Percentiles rank a stretch among this genome's conserved stretches.
phyloP scores from a whole-genome alignment of 2,329 filamentous ascomycete species.

The Gaeumannomyces tritici region DNA sequence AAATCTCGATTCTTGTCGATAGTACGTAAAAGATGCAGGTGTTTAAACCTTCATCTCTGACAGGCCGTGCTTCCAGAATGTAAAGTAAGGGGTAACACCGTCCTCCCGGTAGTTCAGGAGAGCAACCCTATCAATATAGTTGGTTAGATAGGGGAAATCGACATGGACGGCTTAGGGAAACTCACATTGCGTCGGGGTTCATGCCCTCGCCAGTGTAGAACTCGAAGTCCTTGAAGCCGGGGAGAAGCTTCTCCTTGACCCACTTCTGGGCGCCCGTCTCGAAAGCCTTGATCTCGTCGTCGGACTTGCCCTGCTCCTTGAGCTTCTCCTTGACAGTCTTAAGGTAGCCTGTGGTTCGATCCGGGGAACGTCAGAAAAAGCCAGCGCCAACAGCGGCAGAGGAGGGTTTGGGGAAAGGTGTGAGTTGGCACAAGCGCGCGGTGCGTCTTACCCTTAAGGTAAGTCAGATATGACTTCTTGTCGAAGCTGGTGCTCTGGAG shows the following conservation, averaged over 20 bases:
- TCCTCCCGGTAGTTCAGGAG: slow-evolving; percentile 98
- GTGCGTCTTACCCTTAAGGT: slow-evolving; percentile 67
- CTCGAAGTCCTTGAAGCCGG: slow-evolving; percentile 93
- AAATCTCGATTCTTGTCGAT: background rate
- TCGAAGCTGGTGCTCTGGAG: slow-evolving; percentile 69
- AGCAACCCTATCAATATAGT: slow-evolving; percentile 36
- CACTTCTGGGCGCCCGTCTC: slow-evolving; percentile 64
- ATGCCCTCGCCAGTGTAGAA: slow-evolving; percentile 89
- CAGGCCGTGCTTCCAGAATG: slow-evolving; percentile 92
- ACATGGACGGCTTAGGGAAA: slow-evolving; percentile 13
- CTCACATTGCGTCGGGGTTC: slow-evolving; percentile 89
- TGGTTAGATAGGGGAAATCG: background rate
- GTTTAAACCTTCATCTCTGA: slow-evolving; percentile 82
- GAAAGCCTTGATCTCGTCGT: slow-evolving; percentile 66
- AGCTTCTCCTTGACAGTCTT: slow-evolving; percentile 73
- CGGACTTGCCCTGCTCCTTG: slow-evolving; percentile 44
- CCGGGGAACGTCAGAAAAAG: background rate
- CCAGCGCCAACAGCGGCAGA: slow-evolving; percentile 2
- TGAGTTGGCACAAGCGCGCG: no score
- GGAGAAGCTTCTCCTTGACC: slow-evolving; percentile 72
- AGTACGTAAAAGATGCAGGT: slow-evolving; percentile 7
- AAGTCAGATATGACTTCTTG: slow-evolving; percentile 76
- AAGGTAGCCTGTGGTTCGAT: slow-evolving; percentile 60
- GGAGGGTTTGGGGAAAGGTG: background rate
- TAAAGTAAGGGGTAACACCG: slow-evolving; percentile 80